Evolutionary conservation across 2,329 filamentous ascomycete species (phyloP).

Genomic region (Penicillium sp.): DNA sequence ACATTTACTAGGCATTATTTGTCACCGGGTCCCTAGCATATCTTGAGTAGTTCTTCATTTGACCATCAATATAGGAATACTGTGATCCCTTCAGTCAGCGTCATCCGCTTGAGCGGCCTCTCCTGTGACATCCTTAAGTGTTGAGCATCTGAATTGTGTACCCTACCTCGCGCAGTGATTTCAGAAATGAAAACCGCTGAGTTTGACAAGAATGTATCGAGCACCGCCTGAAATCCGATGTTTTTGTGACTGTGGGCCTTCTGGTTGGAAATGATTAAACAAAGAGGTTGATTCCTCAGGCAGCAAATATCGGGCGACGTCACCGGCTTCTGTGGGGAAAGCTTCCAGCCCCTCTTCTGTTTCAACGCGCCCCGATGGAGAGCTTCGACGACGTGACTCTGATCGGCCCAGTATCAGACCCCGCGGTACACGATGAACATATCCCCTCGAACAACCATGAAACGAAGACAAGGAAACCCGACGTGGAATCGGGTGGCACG

Average conservation of each 20-base stretch:
- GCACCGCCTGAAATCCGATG: background rate
- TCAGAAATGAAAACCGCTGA: too few relatives aligned
- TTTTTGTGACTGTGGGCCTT: too few relatives aligned
- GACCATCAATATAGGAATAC: too few relatives aligned
- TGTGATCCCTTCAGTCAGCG: too few relatives aligned
- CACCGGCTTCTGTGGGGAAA: slow-evolving; percentile 10
- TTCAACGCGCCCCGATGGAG: slow-evolving; percentile 31
- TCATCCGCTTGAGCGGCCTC: too few relatives aligned
- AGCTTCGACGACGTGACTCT: slow-evolving; percentile 40
- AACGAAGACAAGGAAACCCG: slow-evolving; percentile 10
- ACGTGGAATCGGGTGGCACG: slow-evolving; percentile 11
- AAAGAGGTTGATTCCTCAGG: background rate
- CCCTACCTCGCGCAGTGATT: too few relatives aligned
- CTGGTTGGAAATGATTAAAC: background rate
- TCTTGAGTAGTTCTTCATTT: too few relatives aligned
- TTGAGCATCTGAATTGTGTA: too few relatives aligned
- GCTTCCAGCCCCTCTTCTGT: slow-evolving; percentile 5
- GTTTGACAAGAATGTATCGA: too few relatives aligned
- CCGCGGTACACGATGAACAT: slow-evolving; percentile 16
- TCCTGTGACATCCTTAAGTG: too few relatives aligned
- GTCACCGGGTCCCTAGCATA: too few relatives aligned
- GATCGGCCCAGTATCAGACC: slow-evolving; percentile 21
- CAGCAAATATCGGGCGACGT: slow-evolving; percentile 1
- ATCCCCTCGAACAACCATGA: slow-evolving; percentile 8
- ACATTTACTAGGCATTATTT: too few relatives aligned